A percentile compares a stretch with the other conserved stretches of the same genome.
phyloP scores from a whole-genome alignment of 768 basidiomycete species.

The Podaxis rugospora region DNA sequence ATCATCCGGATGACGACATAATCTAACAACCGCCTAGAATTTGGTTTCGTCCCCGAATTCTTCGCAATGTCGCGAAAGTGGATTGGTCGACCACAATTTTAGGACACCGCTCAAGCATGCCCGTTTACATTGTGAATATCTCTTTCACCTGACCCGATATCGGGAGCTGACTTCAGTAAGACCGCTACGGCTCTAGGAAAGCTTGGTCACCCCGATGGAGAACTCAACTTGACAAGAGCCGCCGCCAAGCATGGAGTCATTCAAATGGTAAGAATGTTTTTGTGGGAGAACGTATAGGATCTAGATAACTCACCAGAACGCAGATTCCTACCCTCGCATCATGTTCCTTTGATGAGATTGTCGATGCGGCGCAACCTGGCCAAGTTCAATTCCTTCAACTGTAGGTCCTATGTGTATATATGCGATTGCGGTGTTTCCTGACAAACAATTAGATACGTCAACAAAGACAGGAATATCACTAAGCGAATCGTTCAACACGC shows the following conservation, averaged over 20 bases:
- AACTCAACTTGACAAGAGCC: conserved; percentile 85
- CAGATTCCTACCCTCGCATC: conserved; percentile 95
- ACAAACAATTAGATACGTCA: conserved; percentile 64
- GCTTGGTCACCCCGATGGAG: conserved; percentile 94
- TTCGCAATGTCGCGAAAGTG: conserved; percentile 82
- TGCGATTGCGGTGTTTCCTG: neutral
- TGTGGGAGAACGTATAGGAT: neutral
- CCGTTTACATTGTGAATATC: conserved; percentile 47
- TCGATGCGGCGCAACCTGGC: conserved; percentile 76
- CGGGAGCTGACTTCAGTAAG: conserved; percentile 16
- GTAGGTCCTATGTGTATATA: conserved; percentile 30
- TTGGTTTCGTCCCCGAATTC: conserved; percentile 88
- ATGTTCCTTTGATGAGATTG: conserved; percentile 92
- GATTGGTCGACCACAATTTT: conserved; percentile 83
- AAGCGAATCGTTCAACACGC: conserved; percentile 87
- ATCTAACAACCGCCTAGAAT: conserved; percentile 36
- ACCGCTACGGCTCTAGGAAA: conserved; percentile 91
- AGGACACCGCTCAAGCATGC: conserved; percentile 70
- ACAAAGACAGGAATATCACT: conserved; percentile 83
- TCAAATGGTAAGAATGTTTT: conserved; percentile 36
- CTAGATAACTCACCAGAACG: neutral
- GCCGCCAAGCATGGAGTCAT: conserved; percentile 65
- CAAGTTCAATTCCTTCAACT: conserved; percentile 88
- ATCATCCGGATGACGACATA: neutral
- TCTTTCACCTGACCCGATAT: conserved; percentile 6